Conservation (phyloP, 805 yeast species). For the Diddensiella santjacobensis region DNA sequence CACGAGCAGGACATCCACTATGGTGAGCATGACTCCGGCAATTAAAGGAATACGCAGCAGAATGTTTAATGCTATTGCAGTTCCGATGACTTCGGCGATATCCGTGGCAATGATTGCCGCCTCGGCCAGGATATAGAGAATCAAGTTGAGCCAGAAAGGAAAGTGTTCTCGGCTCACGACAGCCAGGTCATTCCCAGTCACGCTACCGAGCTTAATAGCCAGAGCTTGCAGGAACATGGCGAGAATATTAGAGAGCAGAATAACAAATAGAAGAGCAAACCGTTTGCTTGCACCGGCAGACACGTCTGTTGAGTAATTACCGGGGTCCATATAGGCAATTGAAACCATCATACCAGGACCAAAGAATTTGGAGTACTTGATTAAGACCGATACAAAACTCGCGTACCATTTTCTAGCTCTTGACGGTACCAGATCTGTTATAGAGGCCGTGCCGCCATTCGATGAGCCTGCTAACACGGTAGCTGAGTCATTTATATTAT, state of each 20-base stretch:
- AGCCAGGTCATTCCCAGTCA: conserved; percentile 90
- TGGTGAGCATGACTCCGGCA: conserved; percentile 79
- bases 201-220: conserved; percentile 86
- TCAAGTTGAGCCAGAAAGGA: conserved; percentile 46
- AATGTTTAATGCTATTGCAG: conserved; percentile 88
- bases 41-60: conserved; percentile 75
- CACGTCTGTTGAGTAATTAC: conserved; percentile 92
- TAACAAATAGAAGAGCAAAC: conserved; percentile 72
- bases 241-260: conserved; percentile 73
- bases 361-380: conserved; percentile 56
- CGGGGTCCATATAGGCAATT: conserved; percentile 97
- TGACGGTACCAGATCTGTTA: background rate
- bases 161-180: conserved; percentile 77
- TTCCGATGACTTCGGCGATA: conserved; percentile 96
- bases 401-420: background rate
- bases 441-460: too few relatives aligned
- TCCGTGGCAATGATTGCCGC: conserved; percentile 93
- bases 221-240: conserved; percentile 84
- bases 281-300: conserved; percentile 88
- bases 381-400: background rate
- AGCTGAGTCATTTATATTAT: too few relatives aligned
- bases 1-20: conserved; percentile 80
- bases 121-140: conserved; percentile 76
- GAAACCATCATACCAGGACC: conserved; percentile 96
- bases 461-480: too few relatives aligned